phyloP scores from a whole-genome alignment of 768 basidiomycete species.

The Mrakia hoshinonis region DNA sequence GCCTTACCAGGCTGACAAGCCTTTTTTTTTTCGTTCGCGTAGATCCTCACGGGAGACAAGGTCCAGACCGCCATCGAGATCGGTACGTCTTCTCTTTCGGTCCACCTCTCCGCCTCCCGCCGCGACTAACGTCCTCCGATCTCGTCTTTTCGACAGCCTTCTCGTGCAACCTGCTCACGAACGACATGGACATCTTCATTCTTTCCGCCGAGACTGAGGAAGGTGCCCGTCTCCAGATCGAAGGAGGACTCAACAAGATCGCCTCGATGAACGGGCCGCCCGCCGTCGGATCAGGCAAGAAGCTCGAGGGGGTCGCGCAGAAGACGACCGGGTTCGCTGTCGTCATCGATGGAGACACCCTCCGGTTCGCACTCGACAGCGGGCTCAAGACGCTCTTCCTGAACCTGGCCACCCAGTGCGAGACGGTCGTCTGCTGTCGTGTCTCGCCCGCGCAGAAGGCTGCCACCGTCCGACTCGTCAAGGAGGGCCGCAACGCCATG shows the following conservation, averaged over 20 bases:
- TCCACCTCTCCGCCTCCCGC: not conserved
- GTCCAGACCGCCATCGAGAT: conserved; percentile 98
- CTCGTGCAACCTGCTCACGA: conserved; percentile 88
- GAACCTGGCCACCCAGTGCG: conserved; percentile 87
- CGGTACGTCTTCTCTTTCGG: conserved; percentile 41
- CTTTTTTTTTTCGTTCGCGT: not conserved
- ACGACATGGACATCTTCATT: conserved; percentile 95
- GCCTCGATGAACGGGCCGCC: conserved; percentile 75
- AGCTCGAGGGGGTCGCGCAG: not conserved
- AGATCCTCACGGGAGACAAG: conserved; percentile 93
- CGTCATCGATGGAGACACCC: conserved; percentile 91
- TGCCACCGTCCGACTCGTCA: conserved; percentile 89
- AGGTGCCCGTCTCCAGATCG: conserved; percentile 64
- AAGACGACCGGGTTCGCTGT: conserved; percentile 67
- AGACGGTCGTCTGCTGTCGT: conserved; percentile 95
- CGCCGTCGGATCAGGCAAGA: conserved; percentile 37
- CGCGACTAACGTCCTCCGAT: not conserved
- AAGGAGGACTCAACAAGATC: conserved; percentile 89
- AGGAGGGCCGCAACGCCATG: conserved; percentile 76
- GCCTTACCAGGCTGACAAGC: not conserved
- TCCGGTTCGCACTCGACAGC: conserved; percentile 67
- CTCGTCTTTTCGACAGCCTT: conserved; percentile 48
- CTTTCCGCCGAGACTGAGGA: conserved; percentile 72
- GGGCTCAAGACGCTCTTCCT: conserved; percentile 78
- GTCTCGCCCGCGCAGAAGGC: conserved; percentile 98